Evolutionary conservation across 164 flowering plant genomes (phyloP), one percentile per base, ranked within the genome.

Genomic region (Vitis cinerea): DNA sequence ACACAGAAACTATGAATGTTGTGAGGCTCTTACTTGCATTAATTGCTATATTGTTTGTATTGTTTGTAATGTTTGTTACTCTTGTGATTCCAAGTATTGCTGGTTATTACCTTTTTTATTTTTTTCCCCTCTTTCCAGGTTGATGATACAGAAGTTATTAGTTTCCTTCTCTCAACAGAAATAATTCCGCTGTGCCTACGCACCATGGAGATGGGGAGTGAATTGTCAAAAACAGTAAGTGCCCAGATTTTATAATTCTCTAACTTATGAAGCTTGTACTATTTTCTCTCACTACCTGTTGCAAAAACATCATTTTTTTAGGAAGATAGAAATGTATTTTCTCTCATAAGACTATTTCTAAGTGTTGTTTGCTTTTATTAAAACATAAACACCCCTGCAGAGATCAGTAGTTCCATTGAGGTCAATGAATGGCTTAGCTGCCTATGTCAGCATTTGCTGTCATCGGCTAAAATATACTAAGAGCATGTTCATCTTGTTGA

Each of bases 161-260:
- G 85, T 70, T 95, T 90, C 70, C 97, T 95, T 68, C 90, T 95
- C 12, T 84, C 92, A 16, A 86, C 90, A 8, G 92, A 90, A 73
- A 90, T 90, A 29, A 84, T 90, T 69, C 94, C 92, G 0, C 74
- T 88, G 62, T 90, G 92, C 71, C 82, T 94, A 62, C 93, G 97
- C 37, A 83, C 96, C 7, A 95, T 95, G 98, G 98, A 94, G 75
- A 87, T 87, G 85, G 98, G 99, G 17, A 82, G 93, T 65, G 94
- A 91, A 68, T 79, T 94, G 72, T 92, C 97, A 59, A 92, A 92
- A 83, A 88, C 94, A 64, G 99, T 92, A 76, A 85, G 87, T 85
- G 50, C 48, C 55, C 57, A 63, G 44, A 27, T 31, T 16, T 37
- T 64, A 0, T 59, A 23, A 29, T 50, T 57, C 4, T 53, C 44